phyloP scores from a whole-genome alignment of 805 yeast genomes.

The Starmerella floris region DNA sequence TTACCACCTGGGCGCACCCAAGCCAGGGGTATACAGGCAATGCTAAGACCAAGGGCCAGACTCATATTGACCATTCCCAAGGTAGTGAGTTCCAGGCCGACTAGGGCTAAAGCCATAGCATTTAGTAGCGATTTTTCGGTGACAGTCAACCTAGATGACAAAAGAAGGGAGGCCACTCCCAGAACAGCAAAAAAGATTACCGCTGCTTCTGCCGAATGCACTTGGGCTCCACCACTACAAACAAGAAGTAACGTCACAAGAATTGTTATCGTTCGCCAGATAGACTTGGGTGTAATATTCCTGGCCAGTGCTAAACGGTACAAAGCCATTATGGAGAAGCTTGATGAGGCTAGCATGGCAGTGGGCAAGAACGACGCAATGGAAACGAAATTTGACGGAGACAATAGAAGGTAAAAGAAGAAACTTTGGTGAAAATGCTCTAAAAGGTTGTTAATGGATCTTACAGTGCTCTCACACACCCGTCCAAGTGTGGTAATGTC shows the following conservation, averaged over 20 bases:
- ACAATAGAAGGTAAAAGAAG: slow-evolving; percentile 73
- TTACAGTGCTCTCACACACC: slow-evolving; percentile 69
- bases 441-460: slow-evolving; percentile 79
- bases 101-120: slow-evolving; percentile 40
- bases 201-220: neutral
- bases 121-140: slow-evolving; percentile 24
- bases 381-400: slow-evolving; percentile 72
- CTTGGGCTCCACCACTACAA: neutral
- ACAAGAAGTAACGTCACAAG: neutral
- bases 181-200: neutral
- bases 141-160: neutral
- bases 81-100: slow-evolving; percentile 58
- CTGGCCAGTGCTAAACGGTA: slow-evolving; percentile 2
- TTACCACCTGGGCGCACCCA: slow-evolving; percentile 34
- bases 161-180: neutral
- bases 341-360: slow-evolving; percentile 55
- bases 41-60: slow-evolving; percentile 56
- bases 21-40: slow-evolving; percentile 63
- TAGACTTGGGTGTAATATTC: neutral
- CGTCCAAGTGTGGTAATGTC: slow-evolving; percentile 91
- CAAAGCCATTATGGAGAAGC: slow-evolving; percentile 60
- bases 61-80: slow-evolving; percentile 74
- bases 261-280: neutral
- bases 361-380: slow-evolving; percentile 88
- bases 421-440: slow-evolving; percentile 97